Evolutionary conservation across 331 rosid species (phyloP), one percentile per base, ranked within the genome.

Genomic region (Spiraea crenata): DNA sequence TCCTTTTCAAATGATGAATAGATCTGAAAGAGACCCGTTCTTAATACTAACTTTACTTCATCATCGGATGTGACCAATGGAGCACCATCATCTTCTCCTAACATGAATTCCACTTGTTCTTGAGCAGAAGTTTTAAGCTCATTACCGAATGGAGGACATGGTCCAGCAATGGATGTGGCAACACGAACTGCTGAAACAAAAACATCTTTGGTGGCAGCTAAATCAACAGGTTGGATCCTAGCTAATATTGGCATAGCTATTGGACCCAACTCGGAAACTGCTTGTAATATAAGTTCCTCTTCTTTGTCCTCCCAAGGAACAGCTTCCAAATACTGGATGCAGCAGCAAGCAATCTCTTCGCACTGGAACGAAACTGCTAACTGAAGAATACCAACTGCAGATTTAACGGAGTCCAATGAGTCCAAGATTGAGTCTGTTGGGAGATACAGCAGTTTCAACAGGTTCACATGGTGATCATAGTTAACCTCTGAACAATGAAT

Each of bases 101-200:
- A 60, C 99, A 93, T 93, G 86, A 47, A 93, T 58, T 91, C 96
- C 14, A 93, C 95, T 81, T 93, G 99, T 81, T 91, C 96, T 69
- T 87, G 97, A 41, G 99, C 99, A 54, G 92, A 93, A 67, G 77
- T 83, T 81, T 86, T 82, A 50, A 93, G 88, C 81, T 89, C 91
- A 10, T 85, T 85, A 37, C 97, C 97, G 46, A 93, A 89, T 52
- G 87, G 91, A 14, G 92, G 86, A 65, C 88, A 85, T 5, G 91
- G 89, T 62, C 63, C 82, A 59, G 74, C 88, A 54, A 87, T 80
- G 73, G 99, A 89, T 80, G 84, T 63, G 17, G 99, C 99, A 37
- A 90, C 59, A 19, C 91, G 80, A 81, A 93, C 51, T 55, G 99
- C 99, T 9, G 99, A 87, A 68, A 93, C 78, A 78, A 90, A 93